Conservation (phyloP, 345 rosid species). For the Populus nigra region DNA sequence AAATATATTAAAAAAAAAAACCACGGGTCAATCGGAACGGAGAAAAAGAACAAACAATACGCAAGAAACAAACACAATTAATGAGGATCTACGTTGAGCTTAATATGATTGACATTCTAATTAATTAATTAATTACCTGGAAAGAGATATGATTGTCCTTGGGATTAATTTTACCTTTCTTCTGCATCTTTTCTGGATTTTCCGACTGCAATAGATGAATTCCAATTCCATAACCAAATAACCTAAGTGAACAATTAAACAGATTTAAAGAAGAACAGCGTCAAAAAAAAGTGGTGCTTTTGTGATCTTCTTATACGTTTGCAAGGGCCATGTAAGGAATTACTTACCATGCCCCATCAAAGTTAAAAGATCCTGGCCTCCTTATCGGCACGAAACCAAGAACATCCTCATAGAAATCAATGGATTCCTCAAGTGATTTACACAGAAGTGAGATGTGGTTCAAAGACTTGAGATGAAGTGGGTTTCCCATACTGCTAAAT, state of each 20-base stretch:
- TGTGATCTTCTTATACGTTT: no score
- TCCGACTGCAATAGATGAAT: constrained; percentile 32
- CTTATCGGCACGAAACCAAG: constrained; percentile 40
- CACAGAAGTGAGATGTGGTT: constrained; percentile 35
- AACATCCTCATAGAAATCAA: constrained; percentile 33
- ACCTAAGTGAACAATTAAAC: constrained; percentile 15
- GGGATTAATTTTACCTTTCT: constrained; percentile 34
- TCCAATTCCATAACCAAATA: constrained; percentile 39
- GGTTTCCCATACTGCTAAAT: constrained; percentile 9
- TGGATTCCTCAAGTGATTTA: constrained; percentile 32
- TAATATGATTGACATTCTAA: background rate
- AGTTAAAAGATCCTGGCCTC: constrained; percentile 45
- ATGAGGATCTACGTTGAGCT: background rate
- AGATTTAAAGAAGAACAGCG: background rate
- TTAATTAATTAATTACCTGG: constrained; percentile 26
- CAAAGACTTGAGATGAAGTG: constrained; percentile 30
- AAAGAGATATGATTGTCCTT: constrained; percentile 47
- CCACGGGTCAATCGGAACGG: no score
- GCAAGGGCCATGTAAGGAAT: background rate
- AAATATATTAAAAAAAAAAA: no score
- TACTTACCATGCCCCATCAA: constrained; percentile 43
- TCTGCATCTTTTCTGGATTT: constrained; percentile 17
- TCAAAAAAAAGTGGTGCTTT: background rate
- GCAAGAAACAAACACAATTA: background rate
- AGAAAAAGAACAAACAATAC: background rate